These are phyloP conservation scores for Pleurotus eryngii DNA, from an alignment of 768 basidiomycete genomes.

Conservation along the genomic window DNA sequence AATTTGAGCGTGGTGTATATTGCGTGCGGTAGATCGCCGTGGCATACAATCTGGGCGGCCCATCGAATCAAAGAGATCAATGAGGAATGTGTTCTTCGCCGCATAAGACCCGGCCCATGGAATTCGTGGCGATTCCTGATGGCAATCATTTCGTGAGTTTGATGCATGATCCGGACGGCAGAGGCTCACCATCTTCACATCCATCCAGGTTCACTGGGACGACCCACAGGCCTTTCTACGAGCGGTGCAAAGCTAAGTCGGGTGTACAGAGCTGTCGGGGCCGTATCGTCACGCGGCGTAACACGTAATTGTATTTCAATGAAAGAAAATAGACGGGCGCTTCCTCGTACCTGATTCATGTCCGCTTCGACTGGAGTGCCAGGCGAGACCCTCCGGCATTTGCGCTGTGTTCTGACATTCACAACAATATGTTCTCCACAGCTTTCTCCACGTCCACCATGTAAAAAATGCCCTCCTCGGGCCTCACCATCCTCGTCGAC, in stretches of 20 bases:
- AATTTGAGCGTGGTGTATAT: neutral
- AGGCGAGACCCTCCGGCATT: slow-evolving; percentile 1
- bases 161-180: too few species aligned
- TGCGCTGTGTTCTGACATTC: neutral
- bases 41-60: slow-evolving; percentile 3
- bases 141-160: slow-evolving; percentile 1
- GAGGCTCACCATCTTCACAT: neutral
- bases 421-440: neutral
- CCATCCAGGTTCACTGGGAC: slow-evolving; percentile 2
- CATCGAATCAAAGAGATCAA: neutral
- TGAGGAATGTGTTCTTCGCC: neutral
- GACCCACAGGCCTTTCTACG: neutral
- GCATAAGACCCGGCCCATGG: neutral
- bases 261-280: too few species aligned
- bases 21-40: neutral
- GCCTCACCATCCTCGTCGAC: neutral
- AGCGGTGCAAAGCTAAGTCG: neutral
- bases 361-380: neutral
- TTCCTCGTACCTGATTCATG: neutral
- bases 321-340: too few species aligned
- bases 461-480: neutral
- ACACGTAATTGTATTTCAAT: too few species aligned
- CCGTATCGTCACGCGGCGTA: too few species aligned
- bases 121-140: neutral
- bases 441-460: neutral